Evolutionary conservation across 148 eudicot genomes (phyloP).

Genomic region (Rhododendron molle): DNA sequence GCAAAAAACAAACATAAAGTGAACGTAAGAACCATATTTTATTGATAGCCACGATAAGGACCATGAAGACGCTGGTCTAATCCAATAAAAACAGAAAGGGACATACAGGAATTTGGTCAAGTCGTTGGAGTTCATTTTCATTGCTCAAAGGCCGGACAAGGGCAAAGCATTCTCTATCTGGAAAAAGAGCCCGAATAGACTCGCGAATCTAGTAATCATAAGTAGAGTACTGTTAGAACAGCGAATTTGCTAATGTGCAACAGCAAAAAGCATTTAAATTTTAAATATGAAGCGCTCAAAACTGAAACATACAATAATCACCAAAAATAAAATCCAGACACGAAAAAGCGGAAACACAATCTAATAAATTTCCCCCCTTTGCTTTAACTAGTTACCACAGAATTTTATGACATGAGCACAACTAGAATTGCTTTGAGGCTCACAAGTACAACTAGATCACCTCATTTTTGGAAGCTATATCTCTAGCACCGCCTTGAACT

Average conservation of each 20-base stretch:
- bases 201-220: conserved; percentile 67
- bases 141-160: conserved; percentile 89
- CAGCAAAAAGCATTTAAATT: conserved; percentile 1
- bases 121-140: conserved; percentile 84
- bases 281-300: not conserved
- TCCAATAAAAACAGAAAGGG: conserved; percentile 9
- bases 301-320: not conserved
- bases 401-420: not conserved
- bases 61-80: not conserved
- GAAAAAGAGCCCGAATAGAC: conserved; percentile 93
- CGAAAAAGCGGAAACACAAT: not conserved
- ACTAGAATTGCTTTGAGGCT: not conserved
- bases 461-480: conserved; percentile 91
- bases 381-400: not conserved
- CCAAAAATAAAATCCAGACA: not conserved
- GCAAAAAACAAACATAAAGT: not conserved
- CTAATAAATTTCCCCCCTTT: not conserved
- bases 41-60: conserved; percentile 2
- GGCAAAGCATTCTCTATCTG: conserved; percentile 92
- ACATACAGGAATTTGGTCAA: conserved; percentile 91
- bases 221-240: not conserved
- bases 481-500: conserved; percentile 63
- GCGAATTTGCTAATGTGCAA: not conserved
- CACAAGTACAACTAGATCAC: conserved; percentile 24
- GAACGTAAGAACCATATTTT: not conserved